These are phyloP conservation scores for Populus alba DNA, from an alignment of 345 rosid species.

Conservation along the genomic window DNA sequence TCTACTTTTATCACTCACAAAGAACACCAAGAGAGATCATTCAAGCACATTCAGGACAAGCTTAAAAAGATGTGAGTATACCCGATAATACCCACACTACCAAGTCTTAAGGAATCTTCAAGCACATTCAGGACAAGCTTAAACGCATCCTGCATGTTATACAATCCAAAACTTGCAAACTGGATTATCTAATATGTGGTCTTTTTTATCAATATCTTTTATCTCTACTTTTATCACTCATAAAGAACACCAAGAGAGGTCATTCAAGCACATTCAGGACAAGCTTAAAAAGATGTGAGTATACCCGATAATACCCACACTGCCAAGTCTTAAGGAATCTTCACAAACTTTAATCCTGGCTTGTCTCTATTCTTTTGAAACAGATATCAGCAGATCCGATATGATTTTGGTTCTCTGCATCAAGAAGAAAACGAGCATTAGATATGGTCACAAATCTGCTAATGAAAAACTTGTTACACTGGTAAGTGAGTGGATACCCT, in stretches of 20 bases:
- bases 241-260: background rate
- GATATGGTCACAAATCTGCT: background rate
- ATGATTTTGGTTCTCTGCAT: constrained; percentile 85
- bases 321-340: constrained; percentile 94
- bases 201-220: background rate
- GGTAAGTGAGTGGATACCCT: background rate
- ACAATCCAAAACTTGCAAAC: background rate
- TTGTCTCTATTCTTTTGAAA: constrained; percentile 93
- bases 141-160: background rate
- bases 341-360: constrained; percentile 95
- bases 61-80: constrained; percentile 13
- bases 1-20: background rate
- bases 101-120: constrained; percentile 92
- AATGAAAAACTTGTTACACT: background rate
- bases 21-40: background rate
- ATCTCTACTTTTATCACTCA: background rate
- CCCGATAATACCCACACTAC: constrained; percentile 80
- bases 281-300: background rate
- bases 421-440: constrained; percentile 15
- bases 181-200: background rate
- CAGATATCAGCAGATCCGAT: constrained; percentile 90
- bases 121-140: too few relatives aligned
- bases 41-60: background rate
- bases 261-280: background rate
- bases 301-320: constrained; percentile 72